Base-by-base conservation (phyloP, 139 green algal genomes). In the Micractinium sp. region DNA sequence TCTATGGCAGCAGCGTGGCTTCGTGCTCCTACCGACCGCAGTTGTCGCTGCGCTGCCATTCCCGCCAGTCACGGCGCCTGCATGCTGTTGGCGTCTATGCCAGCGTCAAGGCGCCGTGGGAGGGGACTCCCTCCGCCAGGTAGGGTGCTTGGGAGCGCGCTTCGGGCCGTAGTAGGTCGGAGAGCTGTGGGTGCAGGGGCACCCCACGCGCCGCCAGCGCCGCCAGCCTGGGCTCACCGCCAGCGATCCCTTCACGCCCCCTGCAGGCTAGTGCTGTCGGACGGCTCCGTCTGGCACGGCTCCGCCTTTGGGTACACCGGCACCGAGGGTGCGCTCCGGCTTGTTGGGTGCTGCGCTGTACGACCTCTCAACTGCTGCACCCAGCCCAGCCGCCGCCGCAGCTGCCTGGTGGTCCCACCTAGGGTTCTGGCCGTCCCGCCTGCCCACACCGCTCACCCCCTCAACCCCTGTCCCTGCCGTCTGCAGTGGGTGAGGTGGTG, bases 221-320 rank as follows among this genome's bases (percentile, higher is more conserved):
- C 73, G 3, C 67, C 83, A 71, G 81, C 60, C 63, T 36, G 53
- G 15, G 33, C 39, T 3, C 39, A 67, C 66, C 7, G 22, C 1
- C 29, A 23, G 9, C 33, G 39, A 67, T 23, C 39, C 33, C 19
- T 2, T 2, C 38, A 27, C 63, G 18, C 39, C 23, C 5, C 36
- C 39, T 84, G 76, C 88, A 92, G 96, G 33, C 93, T 99, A 19
- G 98, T 99, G 67, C 91, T 99, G 71, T 96, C 98, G 90, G 97
- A 99, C 87, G 98, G 98, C 60, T 97, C 94, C 20, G 96, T 99
- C 0, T 99, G 96, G 95, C 83, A 93, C 22, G 98, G 97, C 69
- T 90, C 85, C 3, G 87, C 93, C 0, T 99, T 99, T 88, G 98
- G 98, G 0, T 94, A 95, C 33, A 96, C 92, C 35, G 97, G 97